Percentiles rank a stretch among this genome's conserved stretches.
Evolutionary conservation across 192 early-diverging fungal genomes (phyloP).

Genomic region (Backusella australiensis): DNA sequence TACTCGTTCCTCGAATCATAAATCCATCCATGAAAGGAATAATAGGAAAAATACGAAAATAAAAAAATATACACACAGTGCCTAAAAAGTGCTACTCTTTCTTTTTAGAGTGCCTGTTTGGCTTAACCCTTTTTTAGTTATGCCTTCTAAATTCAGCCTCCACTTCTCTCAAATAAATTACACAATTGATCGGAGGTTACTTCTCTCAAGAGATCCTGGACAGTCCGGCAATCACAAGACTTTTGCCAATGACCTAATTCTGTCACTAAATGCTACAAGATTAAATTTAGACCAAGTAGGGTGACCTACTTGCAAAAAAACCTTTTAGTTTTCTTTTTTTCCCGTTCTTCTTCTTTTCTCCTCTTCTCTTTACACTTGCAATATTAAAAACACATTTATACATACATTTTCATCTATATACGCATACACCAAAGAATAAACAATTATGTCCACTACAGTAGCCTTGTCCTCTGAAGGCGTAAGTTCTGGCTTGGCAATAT

Average conservation of each 20-base stretch:
- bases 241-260: conserved; percentile 2
- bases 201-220: background rate
- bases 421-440: background rate
- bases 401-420: background rate
- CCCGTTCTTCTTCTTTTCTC: background rate
- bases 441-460: background rate
- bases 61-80: background rate
- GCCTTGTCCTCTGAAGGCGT: background rate
- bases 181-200: conserved; percentile 2
- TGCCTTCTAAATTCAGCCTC: conserved; percentile 2
- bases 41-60: background rate
- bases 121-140: background rate
- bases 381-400: background rate
- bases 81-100: background rate
- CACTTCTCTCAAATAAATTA: background rate
- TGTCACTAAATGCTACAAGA: background rate
- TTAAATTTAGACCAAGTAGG: conserved; percentile 2
- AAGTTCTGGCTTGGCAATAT: background rate
- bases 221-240: conserved; percentile 1
- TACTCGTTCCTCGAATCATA: background rate
- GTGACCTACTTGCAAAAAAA: background rate
- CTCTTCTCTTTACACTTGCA: background rate
- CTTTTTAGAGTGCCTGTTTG: background rate
- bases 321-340: background rate
- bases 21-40: background rate